These are phyloP conservation scores for Vaccinium macrocarpon DNA, from an alignment of 148 eudicot species.

Conservation along the genomic window DNA sequence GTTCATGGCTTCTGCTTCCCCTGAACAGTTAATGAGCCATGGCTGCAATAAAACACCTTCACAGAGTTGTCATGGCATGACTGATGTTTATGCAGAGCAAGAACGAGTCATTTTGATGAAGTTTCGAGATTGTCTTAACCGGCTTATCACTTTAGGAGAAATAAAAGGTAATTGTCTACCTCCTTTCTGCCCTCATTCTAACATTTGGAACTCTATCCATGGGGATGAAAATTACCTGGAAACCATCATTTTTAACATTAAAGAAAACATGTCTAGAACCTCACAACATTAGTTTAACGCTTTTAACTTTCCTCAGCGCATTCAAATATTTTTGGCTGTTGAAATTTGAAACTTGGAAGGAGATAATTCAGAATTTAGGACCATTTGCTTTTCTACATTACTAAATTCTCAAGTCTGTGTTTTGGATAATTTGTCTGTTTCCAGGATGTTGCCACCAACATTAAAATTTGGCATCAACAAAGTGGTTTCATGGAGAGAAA, in stretches of 20 bases:
- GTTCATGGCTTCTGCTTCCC: conserved; percentile 51
- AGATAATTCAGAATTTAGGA: not conserved
- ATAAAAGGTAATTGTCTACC: conserved; percentile 59
- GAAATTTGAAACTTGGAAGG: not conserved
- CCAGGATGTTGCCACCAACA: not conserved
- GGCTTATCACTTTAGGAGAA: conserved; percentile 78
- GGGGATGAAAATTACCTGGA: not conserved
- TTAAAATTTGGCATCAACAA: not conserved
- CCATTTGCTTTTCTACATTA: not conserved
- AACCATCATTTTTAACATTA: not conserved
- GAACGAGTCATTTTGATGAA: conserved; percentile 74
- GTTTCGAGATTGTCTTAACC: conserved; percentile 89
- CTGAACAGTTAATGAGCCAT: conserved; percentile 35
- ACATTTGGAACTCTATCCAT: not conserved
- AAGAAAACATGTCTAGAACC: not conserved
- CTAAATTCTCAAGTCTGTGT: not conserved
- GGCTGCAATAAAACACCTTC: conserved; percentile 28
- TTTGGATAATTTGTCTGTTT: not conserved
- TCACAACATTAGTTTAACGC: not conserved
- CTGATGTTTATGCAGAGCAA: conserved; percentile 74
- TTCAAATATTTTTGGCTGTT: not conserved
- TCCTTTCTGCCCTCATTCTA: conserved; percentile 6
- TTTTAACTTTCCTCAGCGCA: not conserved
- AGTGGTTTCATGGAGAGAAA: not conserved
- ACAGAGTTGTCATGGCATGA: conserved; percentile 39